These are phyloP conservation scores for Aschersonia sp. DNA, from an alignment of 2,329 filamentous ascomycete genomes.

Conservation along the genomic window DNA sequence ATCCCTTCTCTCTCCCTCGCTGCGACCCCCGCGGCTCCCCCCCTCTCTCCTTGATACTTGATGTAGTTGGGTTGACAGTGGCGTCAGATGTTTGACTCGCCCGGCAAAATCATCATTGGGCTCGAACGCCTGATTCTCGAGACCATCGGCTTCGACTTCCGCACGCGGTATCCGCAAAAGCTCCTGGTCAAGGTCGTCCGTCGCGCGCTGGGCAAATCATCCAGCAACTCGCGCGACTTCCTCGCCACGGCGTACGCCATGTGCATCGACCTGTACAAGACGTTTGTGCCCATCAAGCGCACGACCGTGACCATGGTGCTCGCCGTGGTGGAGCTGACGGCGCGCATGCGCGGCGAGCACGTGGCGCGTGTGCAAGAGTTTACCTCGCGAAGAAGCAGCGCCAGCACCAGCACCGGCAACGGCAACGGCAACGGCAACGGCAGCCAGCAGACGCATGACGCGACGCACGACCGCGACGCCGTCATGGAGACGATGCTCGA, in stretches of 20 bases:
- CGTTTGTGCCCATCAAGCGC: constrained; percentile 83
- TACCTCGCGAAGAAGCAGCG: constrained; percentile 10
- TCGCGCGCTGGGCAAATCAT: constrained; percentile 27
- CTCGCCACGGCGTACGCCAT: constrained; percentile 64
- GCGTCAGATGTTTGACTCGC: constrained; percentile 59
- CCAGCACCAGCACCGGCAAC: no score
- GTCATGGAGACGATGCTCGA: constrained; percentile 74
- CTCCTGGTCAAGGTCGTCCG: constrained; percentile 67
- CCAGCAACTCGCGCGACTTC: constrained; percentile 24
- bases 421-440: constrained; percentile 24
- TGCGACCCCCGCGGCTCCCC: no score
- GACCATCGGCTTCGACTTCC: constrained; percentile 85
- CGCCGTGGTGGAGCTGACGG: constrained; percentile 67
- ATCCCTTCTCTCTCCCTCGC: no score
- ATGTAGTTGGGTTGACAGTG: not conserved
- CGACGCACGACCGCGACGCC: constrained; percentile 29
- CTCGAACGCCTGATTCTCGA: constrained; percentile 89
- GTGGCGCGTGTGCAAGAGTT: constrained; percentile 35
- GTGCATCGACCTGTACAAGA: constrained; percentile 81
- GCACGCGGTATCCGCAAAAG: constrained; percentile 76
- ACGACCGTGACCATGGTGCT: constrained; percentile 74
- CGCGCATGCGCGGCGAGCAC: constrained; percentile 47
- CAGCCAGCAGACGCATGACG: constrained; percentile 29
- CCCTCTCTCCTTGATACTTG: not conserved
- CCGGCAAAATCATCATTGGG: constrained; percentile 70